Percentiles rank a stretch among this genome's conserved stretches.
Conservation (phyloP, 1,284 basidiomycete species). For the Puccinia horiana region DNA sequence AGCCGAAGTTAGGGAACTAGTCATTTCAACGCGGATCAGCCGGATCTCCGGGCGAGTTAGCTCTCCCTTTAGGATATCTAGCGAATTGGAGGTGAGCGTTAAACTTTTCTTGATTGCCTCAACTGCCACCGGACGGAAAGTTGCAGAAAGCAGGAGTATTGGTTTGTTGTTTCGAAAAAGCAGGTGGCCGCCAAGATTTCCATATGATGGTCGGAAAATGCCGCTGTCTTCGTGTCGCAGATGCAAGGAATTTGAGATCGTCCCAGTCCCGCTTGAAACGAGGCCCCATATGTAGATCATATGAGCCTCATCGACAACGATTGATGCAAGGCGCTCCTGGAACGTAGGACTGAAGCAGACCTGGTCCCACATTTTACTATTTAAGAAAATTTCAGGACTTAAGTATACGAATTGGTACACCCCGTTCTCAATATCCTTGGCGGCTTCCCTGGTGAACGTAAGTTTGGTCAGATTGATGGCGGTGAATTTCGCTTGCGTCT, state of each 20-base stretch:
- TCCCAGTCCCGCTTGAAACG: not conserved
- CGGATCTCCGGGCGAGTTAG: not conserved
- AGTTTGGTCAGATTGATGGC: not conserved
- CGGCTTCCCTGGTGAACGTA: not conserved
- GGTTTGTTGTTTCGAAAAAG: not conserved
- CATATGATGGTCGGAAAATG: not conserved
- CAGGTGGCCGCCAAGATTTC: not conserved
- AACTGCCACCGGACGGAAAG: not conserved
- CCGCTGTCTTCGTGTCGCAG: not conserved
- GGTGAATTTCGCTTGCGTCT: not conserved
- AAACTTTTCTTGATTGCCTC: not conserved
- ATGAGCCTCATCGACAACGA: not conserved
- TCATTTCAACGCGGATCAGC: not conserved
- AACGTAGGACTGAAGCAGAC: not conserved
- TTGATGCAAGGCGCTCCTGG: not conserved
- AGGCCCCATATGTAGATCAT: conserved; percentile 6
- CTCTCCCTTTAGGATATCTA: not conserved
- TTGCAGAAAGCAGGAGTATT: not conserved
- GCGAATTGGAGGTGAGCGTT: not conserved
- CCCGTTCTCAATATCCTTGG: not conserved
- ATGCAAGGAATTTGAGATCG: not conserved
- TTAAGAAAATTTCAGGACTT: conserved; percentile 6
- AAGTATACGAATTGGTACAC: not conserved
- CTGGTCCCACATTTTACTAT: not conserved
- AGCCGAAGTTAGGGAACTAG: not conserved